These are phyloP conservation scores for Mycena leptocephala DNA, from an alignment of 768 basidiomycete species.

Conservation along the genomic window DNA sequence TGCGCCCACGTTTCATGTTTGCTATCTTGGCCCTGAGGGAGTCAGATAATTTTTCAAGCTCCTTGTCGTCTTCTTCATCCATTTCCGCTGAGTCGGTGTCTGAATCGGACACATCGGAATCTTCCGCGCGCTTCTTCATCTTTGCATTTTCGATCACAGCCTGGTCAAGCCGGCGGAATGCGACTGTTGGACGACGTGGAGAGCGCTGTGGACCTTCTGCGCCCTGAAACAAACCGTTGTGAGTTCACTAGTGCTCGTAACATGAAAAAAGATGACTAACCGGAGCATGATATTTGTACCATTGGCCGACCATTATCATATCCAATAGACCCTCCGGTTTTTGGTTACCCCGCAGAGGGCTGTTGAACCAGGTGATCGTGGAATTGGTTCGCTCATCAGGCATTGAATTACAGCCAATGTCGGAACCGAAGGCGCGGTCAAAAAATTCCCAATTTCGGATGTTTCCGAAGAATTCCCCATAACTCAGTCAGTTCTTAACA, in stretches of 20 bases:
- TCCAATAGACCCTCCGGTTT: background rate
- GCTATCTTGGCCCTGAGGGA: background rate
- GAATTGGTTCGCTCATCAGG: constrained; percentile 49
- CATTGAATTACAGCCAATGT: too few species aligned
- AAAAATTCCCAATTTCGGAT: too few species aligned
- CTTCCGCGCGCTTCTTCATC: constrained; percentile 2
- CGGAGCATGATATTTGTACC: constrained; percentile 14
- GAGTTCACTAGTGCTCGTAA: background rate
- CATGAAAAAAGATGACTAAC: background rate
- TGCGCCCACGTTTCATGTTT: background rate
- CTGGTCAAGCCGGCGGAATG: background rate
- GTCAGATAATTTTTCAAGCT: constrained; percentile 1
- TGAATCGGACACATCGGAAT: background rate
- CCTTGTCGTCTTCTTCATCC: background rate
- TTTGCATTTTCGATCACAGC: background rate
- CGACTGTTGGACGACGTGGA: constrained; percentile 12
- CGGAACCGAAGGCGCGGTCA: too few species aligned
- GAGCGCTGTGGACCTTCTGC: constrained; percentile 10
- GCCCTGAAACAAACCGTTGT: background rate
- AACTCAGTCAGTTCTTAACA: too few species aligned
- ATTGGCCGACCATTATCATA: constrained; percentile 28
- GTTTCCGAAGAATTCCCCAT: too few species aligned
- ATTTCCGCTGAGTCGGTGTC: background rate
- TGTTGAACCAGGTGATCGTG: constrained; percentile 46
- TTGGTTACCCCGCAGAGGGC: constrained; percentile 16